Evolutionary conservation across 345 rosid species (phyloP).

Genomic region (Arabis alpina): DNA sequence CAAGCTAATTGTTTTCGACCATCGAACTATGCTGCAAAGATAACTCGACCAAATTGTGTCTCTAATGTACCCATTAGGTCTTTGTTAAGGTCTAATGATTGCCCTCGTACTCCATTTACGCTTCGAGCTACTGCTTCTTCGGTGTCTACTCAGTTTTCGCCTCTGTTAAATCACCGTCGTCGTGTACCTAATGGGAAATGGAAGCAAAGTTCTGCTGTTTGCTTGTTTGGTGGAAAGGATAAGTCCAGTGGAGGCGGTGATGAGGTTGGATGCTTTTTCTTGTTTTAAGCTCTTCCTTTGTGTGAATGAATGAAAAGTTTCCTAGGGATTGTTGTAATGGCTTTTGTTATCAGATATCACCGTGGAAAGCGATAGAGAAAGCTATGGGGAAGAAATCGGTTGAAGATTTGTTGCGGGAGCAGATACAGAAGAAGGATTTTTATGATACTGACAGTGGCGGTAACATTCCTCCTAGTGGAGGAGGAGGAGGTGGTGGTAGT

Average conservation of each 20-base stretch:
- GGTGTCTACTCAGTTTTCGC: conserved; percentile 32
- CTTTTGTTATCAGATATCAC: conserved; percentile 49
- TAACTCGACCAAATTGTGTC: conserved; percentile 11
- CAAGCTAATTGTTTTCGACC: conserved; percentile 45
- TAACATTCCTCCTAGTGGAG: conserved; percentile 53
- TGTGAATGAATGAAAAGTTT: conserved; percentile 9
- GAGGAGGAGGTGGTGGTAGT: conserved; percentile 47
- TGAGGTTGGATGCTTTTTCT: conserved; percentile 44
- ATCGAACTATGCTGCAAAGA: conserved; percentile 18
- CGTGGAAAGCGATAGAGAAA: conserved; percentile 64
- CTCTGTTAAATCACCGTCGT: conserved; percentile 35
- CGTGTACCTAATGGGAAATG: conserved; percentile 28
- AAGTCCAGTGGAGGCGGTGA: conserved; percentile 51
- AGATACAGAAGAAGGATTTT: conserved; percentile 62
- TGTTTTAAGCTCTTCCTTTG: not conserved
- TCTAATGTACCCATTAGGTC: conserved; percentile 19
- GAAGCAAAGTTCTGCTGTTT: conserved; percentile 45
- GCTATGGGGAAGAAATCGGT: conserved; percentile 60
- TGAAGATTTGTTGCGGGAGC: conserved; percentile 68
- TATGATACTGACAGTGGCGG: conserved; percentile 54
- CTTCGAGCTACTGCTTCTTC: conserved; percentile 30
- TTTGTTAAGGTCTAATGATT: conserved; percentile 10
- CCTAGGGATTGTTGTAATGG: conserved; percentile 3
- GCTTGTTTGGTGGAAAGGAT: conserved; percentile 72
- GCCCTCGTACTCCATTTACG: conserved; percentile 16